A percentile compares a stretch with the other conserved stretches of the same genome.
Conservation (phyloP, 2,329 filamentous ascomycete species). For the Neofusicoccum laricinum region DNA sequence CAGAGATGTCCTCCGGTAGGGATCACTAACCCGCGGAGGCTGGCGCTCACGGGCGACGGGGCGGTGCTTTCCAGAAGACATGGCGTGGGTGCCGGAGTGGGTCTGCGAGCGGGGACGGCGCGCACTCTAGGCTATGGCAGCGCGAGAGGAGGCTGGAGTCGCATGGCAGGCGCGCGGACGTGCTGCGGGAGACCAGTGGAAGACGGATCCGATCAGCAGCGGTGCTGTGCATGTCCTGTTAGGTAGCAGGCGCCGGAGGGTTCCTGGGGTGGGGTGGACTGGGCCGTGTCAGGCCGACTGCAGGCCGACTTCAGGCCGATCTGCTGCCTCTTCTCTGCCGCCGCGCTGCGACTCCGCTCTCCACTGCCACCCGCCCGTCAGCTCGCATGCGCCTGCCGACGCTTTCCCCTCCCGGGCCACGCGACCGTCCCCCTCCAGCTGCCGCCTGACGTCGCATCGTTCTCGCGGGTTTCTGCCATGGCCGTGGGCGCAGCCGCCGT, state of each 20-base stretch:
- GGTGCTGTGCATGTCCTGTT: neutral
- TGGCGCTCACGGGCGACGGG: neutral
- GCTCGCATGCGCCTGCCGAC: neutral
- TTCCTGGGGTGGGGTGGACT: too few relatives aligned
- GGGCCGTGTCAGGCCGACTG: too few relatives aligned
- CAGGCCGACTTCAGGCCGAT: too few relatives aligned
- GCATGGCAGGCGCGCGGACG: neutral
- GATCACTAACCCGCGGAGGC: constrained; percentile 25
- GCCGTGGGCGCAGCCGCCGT: neutral
- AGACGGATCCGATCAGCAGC: constrained; percentile 3
- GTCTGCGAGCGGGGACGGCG: constrained; percentile 1
- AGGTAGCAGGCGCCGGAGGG: neutral
- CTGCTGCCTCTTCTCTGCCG: too few relatives aligned
- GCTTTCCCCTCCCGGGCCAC: neutral
- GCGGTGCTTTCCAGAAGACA: constrained; percentile 12
- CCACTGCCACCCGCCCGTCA: neutral
- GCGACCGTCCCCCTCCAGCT: neutral
- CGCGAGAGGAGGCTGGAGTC: neutral
- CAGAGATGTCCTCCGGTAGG: constrained; percentile 14
- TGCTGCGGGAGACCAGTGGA: neutral
- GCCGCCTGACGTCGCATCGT: neutral
- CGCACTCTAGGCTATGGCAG: neutral
- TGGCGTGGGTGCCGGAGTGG: neutral
- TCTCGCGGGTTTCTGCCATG: neutral
- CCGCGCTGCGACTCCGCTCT: neutral